Conservation (phyloP, 1,284 basidiomycete species). For the Puccinia hordei region DNA sequence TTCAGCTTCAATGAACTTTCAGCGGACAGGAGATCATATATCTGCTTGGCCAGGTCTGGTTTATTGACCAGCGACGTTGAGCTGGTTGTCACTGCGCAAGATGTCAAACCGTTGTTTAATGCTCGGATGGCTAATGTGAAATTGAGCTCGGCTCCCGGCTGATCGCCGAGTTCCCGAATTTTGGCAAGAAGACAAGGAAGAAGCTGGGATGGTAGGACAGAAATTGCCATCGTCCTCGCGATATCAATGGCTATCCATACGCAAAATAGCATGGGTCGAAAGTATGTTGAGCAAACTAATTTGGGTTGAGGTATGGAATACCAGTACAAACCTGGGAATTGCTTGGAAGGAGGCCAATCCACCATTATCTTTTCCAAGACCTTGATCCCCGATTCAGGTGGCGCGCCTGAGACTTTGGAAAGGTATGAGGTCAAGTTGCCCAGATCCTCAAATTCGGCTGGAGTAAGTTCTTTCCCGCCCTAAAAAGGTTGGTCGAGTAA, state of each 20-base stretch:
- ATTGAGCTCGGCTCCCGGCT: slow-evolving; percentile 29
- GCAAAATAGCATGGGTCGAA: neutral
- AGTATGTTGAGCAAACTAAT: neutral
- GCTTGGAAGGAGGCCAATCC: slow-evolving; percentile 30
- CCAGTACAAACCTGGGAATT: slow-evolving; percentile 40
- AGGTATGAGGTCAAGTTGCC: slow-evolving; percentile 25
- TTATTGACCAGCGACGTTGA: slow-evolving; percentile 12
- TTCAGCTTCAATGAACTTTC: neutral
- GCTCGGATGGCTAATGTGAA: slow-evolving; percentile 38
- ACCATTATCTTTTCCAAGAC: slow-evolving; percentile 38
- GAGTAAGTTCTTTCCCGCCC: slow-evolving; percentile 3
- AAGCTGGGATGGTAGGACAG: slow-evolving; percentile 23
- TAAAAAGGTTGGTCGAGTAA: neutral
- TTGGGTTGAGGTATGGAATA: neutral
- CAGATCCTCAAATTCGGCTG: slow-evolving; percentile 15
- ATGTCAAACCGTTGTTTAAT: slow-evolving; percentile 37
- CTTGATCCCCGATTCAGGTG: slow-evolving; percentile 4
- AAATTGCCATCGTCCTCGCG: slow-evolving; percentile 23
- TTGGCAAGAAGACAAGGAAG: slow-evolving; percentile 20
- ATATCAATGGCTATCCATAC: slow-evolving; percentile 36
- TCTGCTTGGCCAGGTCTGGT: slow-evolving; percentile 29
- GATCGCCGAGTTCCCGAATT: neutral
- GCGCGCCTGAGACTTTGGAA: slow-evolving; percentile 12
- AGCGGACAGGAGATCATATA: slow-evolving; percentile 1
- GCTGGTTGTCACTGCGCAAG: neutral